A percentile compares a stretch with the other conserved stretches of the same genome.
Conservation (phyloP, 805 yeast species). For the Candida tibetensis region DNA sequence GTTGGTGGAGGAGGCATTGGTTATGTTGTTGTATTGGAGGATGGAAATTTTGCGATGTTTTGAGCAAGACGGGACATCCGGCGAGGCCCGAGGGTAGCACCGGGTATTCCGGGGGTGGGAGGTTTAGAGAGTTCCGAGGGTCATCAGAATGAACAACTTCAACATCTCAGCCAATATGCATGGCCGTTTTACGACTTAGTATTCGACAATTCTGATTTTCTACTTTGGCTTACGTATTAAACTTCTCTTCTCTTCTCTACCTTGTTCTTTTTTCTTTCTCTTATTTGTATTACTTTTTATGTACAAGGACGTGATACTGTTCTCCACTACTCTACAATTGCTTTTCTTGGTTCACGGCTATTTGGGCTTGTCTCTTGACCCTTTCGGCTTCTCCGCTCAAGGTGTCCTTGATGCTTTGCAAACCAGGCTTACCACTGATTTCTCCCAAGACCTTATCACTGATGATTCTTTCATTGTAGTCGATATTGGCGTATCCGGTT, state of each 20-base stretch:
- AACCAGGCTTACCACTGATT: slow-evolving; percentile 41
- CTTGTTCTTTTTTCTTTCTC: neutral
- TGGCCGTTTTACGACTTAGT: no score
- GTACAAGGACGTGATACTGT: neutral
- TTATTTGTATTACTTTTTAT: neutral
- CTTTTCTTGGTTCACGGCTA: slow-evolving; percentile 22
- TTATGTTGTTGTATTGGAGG: neutral
- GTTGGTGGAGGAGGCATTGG: slow-evolving; percentile 1
- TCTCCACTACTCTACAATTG: neutral
- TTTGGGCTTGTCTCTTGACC: slow-evolving; percentile 36
- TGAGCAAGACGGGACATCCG: neutral
- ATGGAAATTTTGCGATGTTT: neutral
- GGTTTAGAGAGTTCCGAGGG: neutral
- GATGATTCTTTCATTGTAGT: slow-evolving; percentile 32
- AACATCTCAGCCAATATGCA: no score
- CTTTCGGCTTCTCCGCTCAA: slow-evolving; percentile 39
- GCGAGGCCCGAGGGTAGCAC: neutral
- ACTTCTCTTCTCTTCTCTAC: neutral
- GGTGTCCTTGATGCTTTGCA: slow-evolving; percentile 34
- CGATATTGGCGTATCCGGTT: slow-evolving; percentile 26
- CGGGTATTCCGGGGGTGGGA: neutral
- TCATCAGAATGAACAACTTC: no score
- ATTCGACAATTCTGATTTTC: no score
- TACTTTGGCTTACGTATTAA: no score
- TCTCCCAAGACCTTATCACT: slow-evolving; percentile 39